A percentile compares a stretch with the other conserved stretches of the same genome.
These are phyloP conservation scores for Candida andamanensis DNA, from an alignment of 805 yeast species.

Conservation along the genomic window DNA sequence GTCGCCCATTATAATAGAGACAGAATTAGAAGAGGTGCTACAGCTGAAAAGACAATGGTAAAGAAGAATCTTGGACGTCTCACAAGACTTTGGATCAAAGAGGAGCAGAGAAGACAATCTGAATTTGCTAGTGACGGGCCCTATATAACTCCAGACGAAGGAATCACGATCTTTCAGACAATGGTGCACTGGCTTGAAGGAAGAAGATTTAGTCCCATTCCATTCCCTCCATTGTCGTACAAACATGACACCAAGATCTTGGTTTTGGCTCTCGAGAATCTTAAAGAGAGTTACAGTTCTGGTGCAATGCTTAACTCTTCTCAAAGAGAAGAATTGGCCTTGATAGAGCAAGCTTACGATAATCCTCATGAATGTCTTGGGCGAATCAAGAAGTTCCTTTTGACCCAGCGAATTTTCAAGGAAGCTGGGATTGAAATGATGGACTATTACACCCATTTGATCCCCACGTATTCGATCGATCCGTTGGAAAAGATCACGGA, in stretches of 20 bases:
- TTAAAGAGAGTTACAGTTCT: conserved; percentile 68
- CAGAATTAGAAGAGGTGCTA: conserved; percentile 80
- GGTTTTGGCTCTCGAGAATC: conserved; percentile 81
- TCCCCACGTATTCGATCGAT: conserved; percentile 84
- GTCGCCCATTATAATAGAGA: conserved; percentile 92
- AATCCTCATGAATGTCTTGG: conserved; percentile 91
- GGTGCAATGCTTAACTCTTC: conserved; percentile 74
- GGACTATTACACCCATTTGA: conserved; percentile 79
- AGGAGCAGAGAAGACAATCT: conserved; percentile 86
- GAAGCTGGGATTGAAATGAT: conserved; percentile 84
- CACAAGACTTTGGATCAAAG: conserved; percentile 86
- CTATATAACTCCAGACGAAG: conserved; percentile 78
- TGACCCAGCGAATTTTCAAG: conserved; percentile 89
- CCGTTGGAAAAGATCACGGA: conserved; percentile 94
- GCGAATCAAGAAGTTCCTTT: conserved; percentile 72
- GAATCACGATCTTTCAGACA: conserved; percentile 77
- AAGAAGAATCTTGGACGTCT: conserved; percentile 89
- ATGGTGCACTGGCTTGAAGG: conserved; percentile 91
- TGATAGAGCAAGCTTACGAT: conserved; percentile 94
- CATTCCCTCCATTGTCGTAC: conserved; percentile 88
- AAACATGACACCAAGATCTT: conserved; percentile 90
- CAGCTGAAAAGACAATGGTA: conserved; percentile 91
- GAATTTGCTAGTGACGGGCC: conserved; percentile 83
- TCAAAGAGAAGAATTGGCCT: conserved; percentile 87
- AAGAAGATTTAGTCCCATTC: conserved; percentile 78